Evolutionary conservation across 495 filamentous ascomycete genomes (phyloP), one percentile per base, ranked within the genome.

Genomic region (Neurospora sp.): DNA sequence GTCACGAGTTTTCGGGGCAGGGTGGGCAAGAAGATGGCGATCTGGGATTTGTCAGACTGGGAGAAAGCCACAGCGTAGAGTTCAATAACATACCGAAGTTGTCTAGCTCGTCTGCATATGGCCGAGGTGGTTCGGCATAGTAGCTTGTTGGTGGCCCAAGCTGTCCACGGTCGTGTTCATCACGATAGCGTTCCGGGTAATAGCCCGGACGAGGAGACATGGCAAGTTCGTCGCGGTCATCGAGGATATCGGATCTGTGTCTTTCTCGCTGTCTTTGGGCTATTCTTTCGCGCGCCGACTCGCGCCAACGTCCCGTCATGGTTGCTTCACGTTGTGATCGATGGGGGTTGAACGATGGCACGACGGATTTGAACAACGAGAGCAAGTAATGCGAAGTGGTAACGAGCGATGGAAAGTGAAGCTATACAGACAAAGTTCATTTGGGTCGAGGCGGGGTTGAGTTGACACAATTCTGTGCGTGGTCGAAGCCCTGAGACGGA

Each of bases 21-120:
- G 8, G 39, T 73, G 71, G 10, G 69, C 73, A 39, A 80, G 74
- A 35, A 78, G 5, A 39, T 69, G 70, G 20, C 77, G 74, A 27
- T 79, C 77, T 80, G 31, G 9, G 14, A 1, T 1, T 7, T 35
- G 69, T 75, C n/a, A 72, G 68, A 39, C 4, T 2, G 2, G 31
- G 0, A n/a, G 38, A 5, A 22, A n/a, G 22, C 1, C 41, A 31
- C 2, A 8, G 39, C 8, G 8, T 9, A 69, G 39, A 70, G 27
- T 59, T 27, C 37, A 27, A 27, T 70, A 8, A 61, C 79, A 73
- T 72, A 82, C 81, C 80, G 59, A 82, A 82, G 59, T 82, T 77
- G 44, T 83, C 81, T 8, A 81, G 70, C 0, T 72, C 77, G 37
- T 71, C 59, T 20, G 75, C 72, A 68, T 70, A 71, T 39, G 47